Evolutionary conservation across 2,329 filamentous ascomycete species (phyloP).

Genomic region (Neopestalotiopsis sp.): DNA sequence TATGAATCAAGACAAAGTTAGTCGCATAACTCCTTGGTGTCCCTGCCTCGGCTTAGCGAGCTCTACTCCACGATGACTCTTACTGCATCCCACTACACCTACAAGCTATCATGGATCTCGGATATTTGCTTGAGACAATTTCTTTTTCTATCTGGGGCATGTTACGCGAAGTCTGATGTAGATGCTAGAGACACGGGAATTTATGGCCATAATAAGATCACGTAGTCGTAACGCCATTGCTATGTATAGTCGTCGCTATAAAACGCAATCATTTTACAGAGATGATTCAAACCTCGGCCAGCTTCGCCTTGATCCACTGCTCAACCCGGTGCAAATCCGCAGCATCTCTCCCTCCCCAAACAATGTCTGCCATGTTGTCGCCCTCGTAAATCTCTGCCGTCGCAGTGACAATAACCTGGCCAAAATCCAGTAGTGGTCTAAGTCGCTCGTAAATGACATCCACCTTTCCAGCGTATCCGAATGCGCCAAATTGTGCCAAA

Average conservation of each 20-base stretch:
- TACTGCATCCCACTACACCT: too few species aligned
- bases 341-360: constrained; percentile 26
- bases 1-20: background rate
- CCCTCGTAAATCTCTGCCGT: constrained; percentile 25
- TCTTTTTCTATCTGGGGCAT: too few species aligned
- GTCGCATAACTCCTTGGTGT: background rate
- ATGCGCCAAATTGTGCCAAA: constrained; percentile 27
- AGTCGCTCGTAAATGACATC: constrained; percentile 26
- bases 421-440: constrained; percentile 19
- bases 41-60: background rate
- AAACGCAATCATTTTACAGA: background rate
- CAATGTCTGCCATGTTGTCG: constrained; percentile 28
- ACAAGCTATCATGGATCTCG: too few species aligned
- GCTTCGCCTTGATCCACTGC: constrained; percentile 13
- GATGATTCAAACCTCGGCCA: background rate
- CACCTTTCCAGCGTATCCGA: constrained; percentile 23
- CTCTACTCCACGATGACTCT: background rate
- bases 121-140: too few species aligned
- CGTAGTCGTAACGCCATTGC: background rate
- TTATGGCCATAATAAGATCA: too few species aligned
- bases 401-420: constrained; percentile 26
- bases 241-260: background rate
- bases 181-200: too few species aligned
- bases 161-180: too few species aligned
- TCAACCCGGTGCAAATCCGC: constrained; percentile 22